A percentile compares a stretch with the other conserved stretches of the same genome.
phyloP scores from a whole-genome alignment of 805 yeast species.

The Myxozyma vanderwaltii region DNA sequence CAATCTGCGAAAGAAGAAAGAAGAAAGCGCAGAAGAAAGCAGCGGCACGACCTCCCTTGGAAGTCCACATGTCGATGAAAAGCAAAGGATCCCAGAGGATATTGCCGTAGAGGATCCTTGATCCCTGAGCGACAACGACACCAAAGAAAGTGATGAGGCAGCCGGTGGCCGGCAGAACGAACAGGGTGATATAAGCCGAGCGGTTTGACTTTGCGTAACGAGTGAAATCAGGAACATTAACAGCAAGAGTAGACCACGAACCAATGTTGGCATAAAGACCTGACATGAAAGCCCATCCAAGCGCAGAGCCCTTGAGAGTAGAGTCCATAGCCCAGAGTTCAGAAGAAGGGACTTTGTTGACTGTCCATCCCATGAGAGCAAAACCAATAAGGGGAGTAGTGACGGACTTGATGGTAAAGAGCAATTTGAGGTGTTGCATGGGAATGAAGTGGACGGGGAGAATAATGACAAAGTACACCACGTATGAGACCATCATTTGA shows the following conservation, averaged over 20 bases:
- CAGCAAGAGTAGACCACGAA: constrained; percentile 45
- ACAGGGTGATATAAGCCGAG: constrained; percentile 16
- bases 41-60: constrained; percentile 34
- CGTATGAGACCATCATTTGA: constrained; percentile 71
- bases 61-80: constrained; percentile 28
- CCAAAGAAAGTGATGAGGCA: constrained; percentile 28
- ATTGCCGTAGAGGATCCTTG: constrained; percentile 20
- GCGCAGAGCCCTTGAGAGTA: constrained; percentile 56
- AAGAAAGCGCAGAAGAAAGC: constrained; percentile 38
- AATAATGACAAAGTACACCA: constrained; percentile 77
- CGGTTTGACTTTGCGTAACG: constrained; percentile 49
- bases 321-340: constrained; percentile 33
- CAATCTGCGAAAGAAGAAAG: constrained; percentile 70
- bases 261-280: constrained; percentile 57
- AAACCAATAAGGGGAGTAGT: constrained; percentile 82
- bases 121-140: constrained; percentile 28
- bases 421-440: constrained; percentile 79
- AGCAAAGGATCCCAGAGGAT: constrained; percentile 31
- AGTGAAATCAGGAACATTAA: constrained; percentile 54
- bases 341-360: constrained; percentile 60
- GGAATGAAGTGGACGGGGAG: constrained; percentile 80
- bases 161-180: constrained; percentile 24
- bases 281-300: constrained; percentile 69
- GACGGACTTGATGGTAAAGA: constrained; percentile 79
- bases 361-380: constrained; percentile 77